These are phyloP conservation scores for Cryphonectria parasitica DNA, from an alignment of 2,329 filamentous ascomycete genomes.

Conservation along the genomic window DNA sequence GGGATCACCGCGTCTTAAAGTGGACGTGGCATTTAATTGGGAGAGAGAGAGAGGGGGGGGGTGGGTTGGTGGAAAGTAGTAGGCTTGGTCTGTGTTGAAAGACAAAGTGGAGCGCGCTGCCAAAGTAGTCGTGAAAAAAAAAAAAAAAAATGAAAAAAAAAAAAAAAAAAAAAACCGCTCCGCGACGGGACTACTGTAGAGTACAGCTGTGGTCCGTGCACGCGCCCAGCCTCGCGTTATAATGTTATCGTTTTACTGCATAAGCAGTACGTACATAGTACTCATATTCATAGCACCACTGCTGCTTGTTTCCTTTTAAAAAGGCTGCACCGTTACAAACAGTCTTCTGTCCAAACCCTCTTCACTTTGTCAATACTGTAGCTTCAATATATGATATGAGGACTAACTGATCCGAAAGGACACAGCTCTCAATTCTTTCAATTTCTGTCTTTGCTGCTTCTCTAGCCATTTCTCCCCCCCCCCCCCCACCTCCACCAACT, in stretches of 20 bases:
- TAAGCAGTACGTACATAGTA: not conserved
- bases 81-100: not conserved
- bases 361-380: not conserved
- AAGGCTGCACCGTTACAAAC: too few relatives aligned
- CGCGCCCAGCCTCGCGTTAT: not conserved
- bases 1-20: slow-evolving; percentile 4
- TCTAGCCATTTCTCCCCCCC: slow-evolving; percentile 1
- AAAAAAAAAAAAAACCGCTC: not conserved
- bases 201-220: not conserved
- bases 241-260: not conserved
- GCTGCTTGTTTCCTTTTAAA: too few relatives aligned
- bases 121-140: not conserved
- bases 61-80: not conserved
- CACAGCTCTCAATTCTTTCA: slow-evolving; percentile 1
- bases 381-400: not conserved
- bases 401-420: not conserved
- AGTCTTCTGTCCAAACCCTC: not conserved
- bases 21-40: not conserved
- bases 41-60: not conserved
- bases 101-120: not conserved
- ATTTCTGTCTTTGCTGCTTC: slow-evolving; percentile 4
- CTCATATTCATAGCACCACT: too few relatives aligned
- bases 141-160: not conserved
- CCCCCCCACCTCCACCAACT: not conserved
- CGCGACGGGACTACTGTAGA: not conserved